A percentile compares a stretch with the other conserved stretches of the same genome.
Evolutionary conservation across 139 green algal genomes (phyloP).

Genomic region (Picochlorum sp.): DNA sequence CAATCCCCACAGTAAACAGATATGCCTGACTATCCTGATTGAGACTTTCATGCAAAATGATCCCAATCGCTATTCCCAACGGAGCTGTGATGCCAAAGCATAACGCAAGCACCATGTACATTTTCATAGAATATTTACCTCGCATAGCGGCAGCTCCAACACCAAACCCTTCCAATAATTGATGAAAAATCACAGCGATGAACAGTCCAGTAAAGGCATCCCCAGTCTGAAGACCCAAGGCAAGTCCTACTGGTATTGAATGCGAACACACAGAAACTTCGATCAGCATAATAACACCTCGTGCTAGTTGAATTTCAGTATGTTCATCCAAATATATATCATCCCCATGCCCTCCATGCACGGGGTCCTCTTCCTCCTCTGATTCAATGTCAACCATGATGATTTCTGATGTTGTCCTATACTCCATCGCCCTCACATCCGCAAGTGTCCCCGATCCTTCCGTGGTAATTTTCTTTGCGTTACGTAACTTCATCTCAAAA

Average conservation of each 20-base stretch:
- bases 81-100: constrained; percentile 47
- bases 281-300: constrained; percentile 9
- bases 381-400: neutral
- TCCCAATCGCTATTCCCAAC: constrained; percentile 44
- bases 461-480: neutral
- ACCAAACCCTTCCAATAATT: constrained; percentile 39
- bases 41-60: constrained; percentile 32
- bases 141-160: constrained; percentile 36
- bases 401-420: no score
- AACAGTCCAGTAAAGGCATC: constrained; percentile 30
- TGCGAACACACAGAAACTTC: constrained; percentile 13
- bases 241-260: constrained; percentile 34
- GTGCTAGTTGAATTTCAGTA: neutral
- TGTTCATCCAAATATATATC: neutral
- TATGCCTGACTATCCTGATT: constrained; percentile 14
- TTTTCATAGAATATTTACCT: constrained; percentile 14
- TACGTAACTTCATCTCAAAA: neutral
- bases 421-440: neutral
- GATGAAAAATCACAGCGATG: constrained; percentile 49
- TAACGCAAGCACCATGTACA: constrained; percentile 23
- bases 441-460: neutral
- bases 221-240: constrained; percentile 33
- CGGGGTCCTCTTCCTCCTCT: neutral
- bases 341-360: neutral
- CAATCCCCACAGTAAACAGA: constrained; percentile 1